These are phyloP conservation scores for Elongisporangium prolatum DNA, from an alignment of 352 stramenopile species.

Conservation along the genomic window DNA sequence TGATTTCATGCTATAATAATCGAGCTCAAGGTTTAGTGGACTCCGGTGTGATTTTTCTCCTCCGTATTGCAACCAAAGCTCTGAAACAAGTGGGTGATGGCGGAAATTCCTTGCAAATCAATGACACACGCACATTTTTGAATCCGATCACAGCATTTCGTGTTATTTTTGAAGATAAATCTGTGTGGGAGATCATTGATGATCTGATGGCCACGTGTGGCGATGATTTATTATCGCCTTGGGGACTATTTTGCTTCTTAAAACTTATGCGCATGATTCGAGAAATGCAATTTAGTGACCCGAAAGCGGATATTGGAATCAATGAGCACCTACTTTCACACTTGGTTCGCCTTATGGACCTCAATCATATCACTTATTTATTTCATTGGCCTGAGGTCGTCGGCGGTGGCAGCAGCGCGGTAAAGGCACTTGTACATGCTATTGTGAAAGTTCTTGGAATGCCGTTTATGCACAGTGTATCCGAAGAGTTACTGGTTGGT, in stretches of 20 bases:
- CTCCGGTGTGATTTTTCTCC: conserved; percentile 52
- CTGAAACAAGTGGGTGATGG: conserved; percentile 14
- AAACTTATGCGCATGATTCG: conserved; percentile 72
- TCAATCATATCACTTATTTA: conserved; percentile 55
- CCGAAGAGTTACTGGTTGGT: conserved; percentile 57
- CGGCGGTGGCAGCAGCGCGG: conserved; percentile 72
- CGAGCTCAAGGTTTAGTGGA: conserved; percentile 62
- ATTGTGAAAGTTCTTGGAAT: conserved; percentile 84
- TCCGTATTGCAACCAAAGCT: conserved; percentile 55
- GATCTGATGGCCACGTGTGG: conserved; percentile 44
- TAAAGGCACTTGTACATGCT: conserved; percentile 77
- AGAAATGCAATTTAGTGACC: conserved; percentile 51
- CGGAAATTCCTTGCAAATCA: background rate
- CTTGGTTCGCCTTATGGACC: conserved; percentile 51
- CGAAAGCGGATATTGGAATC: conserved; percentile 35
- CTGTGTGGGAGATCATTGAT: conserved; percentile 47
- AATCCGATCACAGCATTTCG: conserved; percentile 37
- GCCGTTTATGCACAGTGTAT: conserved; percentile 63
- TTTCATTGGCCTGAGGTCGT: conserved; percentile 73
- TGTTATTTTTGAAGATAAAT: conserved; percentile 28
- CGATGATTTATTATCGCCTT: conserved; percentile 69
- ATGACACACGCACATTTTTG: background rate
- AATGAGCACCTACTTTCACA: conserved; percentile 55
- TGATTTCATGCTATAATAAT: conserved; percentile 66
- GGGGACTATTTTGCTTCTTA: conserved; percentile 81